phyloP scores from a whole-genome alignment of 345 rosid genomes.

The Hibiscus mutabilis region DNA sequence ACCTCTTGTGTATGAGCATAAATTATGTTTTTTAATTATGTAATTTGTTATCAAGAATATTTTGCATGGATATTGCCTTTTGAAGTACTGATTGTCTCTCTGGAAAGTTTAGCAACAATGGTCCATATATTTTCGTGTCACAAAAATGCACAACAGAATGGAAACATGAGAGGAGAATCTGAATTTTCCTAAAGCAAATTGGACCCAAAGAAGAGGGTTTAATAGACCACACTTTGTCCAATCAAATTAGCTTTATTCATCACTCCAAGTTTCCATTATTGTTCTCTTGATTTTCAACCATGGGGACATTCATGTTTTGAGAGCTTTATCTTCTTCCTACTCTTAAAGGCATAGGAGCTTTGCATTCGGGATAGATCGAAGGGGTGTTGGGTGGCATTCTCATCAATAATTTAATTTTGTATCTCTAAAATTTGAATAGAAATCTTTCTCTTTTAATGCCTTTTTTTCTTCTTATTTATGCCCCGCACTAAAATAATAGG shows the following conservation, averaged over 20 bases:
- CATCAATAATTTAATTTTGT: too few species aligned
- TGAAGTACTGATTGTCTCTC: neutral
- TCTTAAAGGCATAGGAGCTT: too few species aligned
- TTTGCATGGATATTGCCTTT: neutral
- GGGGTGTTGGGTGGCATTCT: too few species aligned
- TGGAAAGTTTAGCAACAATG: neutral
- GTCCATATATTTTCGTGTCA: conserved; percentile 11
- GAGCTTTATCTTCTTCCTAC: neutral
- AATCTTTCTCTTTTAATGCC: fast-evolving
- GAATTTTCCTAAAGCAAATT: conserved; percentile 15
- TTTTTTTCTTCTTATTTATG: too few species aligned
- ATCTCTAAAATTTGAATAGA: too few species aligned
- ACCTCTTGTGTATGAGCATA: conserved; percentile 2
- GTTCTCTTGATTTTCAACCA: conserved; percentile 34
- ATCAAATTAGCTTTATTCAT: neutral
- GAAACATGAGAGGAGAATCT: conserved; percentile 24
- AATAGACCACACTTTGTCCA: conserved; percentile 23
- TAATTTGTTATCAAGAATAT: neutral
- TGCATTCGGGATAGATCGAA: too few species aligned
- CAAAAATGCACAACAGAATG: conserved; percentile 20
- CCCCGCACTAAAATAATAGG: too few species aligned
- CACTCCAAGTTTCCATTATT: conserved; percentile 11
- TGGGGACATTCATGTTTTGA: conserved; percentile 16
- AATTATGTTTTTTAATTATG: conserved; percentile 1
- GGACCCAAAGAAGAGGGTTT: conserved; percentile 19